Base-by-base conservation (phyloP, 1,284 basidiomycete species). In the Schizophyllum amplum region DNA sequence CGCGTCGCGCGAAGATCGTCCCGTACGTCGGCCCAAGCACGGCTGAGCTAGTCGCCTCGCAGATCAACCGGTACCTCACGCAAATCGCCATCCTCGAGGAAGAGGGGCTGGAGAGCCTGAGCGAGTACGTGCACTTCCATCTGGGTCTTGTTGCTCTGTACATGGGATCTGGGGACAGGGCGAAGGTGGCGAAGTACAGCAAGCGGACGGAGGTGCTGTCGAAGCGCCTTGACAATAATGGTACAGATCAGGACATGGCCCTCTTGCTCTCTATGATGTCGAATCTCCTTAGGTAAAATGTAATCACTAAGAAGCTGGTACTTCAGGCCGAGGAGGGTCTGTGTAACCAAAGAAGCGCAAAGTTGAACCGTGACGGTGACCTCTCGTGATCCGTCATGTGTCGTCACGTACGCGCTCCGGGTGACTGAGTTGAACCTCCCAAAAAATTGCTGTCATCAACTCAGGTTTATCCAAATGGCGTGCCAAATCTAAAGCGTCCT, bases 31-130 rank as follows among this genome's bases (percentile, higher is more conserved):
- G 48, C 9, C 46, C 20, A 27, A n/a, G n/a, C 24, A n/a, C 25
- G 22, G 23, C 51, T 24, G 17, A 22, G 20, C 15, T 24, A 48
- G 54, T n/a, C n/a, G n/a, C n/a, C n/a, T n/a, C n/a, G 22, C 53
- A 17, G 54, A 17, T 59, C 17, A 20, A 48, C 4, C 23, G 54
- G n/a, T 51, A 49, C 53, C 48, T 56, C 42, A 23, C 52, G 26
- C 27, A 47, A 24, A 46, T 58, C 52, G 33, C 20, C 15, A 13
- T 58, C 46, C 22, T 60, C n/a, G 57, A 48, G 25, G 11, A 26
- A 5, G 59, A 60, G 48, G 47, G 47, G 49, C 24, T 60, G 24
- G 47, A 60, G 52, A 0, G 4, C 6, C 6, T 13, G 11, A 1
- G 3, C 1, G 5, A 21, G 21, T 49, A 58, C 17, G 33, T 42